Evolutionary conservation across 225 moss, liverwort and hornwort species (phyloP).

Genomic region (Polytrichum commune): DNA sequence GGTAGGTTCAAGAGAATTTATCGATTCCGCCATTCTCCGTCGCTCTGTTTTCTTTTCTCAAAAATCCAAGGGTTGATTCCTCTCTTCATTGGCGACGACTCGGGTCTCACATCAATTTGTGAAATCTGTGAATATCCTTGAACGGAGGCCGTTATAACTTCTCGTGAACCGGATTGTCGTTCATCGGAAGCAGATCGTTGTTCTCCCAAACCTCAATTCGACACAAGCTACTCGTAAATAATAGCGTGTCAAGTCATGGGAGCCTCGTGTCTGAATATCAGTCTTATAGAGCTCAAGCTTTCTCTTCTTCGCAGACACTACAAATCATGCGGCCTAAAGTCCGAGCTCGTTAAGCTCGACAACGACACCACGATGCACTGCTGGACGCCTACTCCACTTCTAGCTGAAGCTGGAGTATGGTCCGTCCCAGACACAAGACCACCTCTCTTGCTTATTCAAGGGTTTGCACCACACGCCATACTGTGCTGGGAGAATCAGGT

Average conservation of each 20-base stretch:
- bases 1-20: no score
- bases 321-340: constrained; percentile 45
- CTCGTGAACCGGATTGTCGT: no score
- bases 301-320: constrained; percentile 32
- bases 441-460: constrained; percentile 57
- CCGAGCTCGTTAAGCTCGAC: constrained; percentile 56
- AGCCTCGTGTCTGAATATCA: constrained; percentile 27
- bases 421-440: constrained; percentile 45
- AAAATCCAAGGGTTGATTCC: no score
- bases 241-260: constrained; percentile 16
- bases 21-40: no score
- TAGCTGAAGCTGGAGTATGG: constrained; percentile 42
- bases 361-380: constrained; percentile 81
- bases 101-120: no score
- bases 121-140: no score
- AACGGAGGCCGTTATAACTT: no score
- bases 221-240: no score
- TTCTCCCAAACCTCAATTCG: no score
- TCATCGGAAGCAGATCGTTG: no score
- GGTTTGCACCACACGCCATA: constrained; percentile 55
- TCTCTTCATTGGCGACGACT: no score
- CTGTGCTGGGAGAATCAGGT: constrained; percentile 64
- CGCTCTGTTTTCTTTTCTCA: no score
- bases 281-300: constrained; percentile 37
- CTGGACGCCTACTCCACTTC: constrained; percentile 50